A percentile compares a stretch with the other conserved stretches of the same genome.
Evolutionary conservation across 371 early-diverging fungal genomes (phyloP).

Genomic region (Mortierella sp.): DNA sequence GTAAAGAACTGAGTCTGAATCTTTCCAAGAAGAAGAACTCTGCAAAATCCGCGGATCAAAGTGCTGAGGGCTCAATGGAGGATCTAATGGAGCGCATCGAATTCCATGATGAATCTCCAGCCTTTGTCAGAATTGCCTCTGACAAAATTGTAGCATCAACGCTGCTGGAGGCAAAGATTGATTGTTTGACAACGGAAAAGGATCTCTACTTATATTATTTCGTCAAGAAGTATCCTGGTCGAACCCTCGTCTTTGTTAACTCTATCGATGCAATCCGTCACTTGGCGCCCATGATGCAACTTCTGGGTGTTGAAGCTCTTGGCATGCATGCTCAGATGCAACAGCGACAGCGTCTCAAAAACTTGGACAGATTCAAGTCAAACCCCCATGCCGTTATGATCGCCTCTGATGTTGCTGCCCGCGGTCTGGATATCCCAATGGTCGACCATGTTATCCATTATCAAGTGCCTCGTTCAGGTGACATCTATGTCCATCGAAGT

Average conservation of each 20-base stretch:
- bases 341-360: slow-evolving; percentile 94
- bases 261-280: slow-evolving; percentile 92
- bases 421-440: slow-evolving; percentile 90
- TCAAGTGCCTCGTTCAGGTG: slow-evolving; percentile 86
- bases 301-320: slow-evolving; percentile 76
- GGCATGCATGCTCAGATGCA: slow-evolving; percentile 96
- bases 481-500: slow-evolving; percentile 90
- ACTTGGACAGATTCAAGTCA: slow-evolving; percentile 88
- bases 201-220: slow-evolving; percentile 92
- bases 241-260: slow-evolving; percentile 95
- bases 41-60: slow-evolving; percentile 50
- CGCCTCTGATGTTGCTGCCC: slow-evolving; percentile 92
- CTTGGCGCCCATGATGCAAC: slow-evolving; percentile 83
- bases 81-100: slow-evolving; percentile 80
- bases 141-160: slow-evolving; percentile 74
- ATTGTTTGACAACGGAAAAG: slow-evolving; percentile 88
- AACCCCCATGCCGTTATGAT: slow-evolving; percentile 80
- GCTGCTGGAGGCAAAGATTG: slow-evolving; percentile 85
- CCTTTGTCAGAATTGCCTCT: slow-evolving; percentile 77
- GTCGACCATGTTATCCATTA: slow-evolving; percentile 92
- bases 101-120: slow-evolving; percentile 79
- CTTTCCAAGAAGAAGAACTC: slow-evolving; percentile 62
- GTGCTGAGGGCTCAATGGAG: slow-evolving; percentile 57
- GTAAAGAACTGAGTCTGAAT: slow-evolving; percentile 75
- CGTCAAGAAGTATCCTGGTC: slow-evolving; percentile 86